Evolutionary conservation across 176 grass and related monocot genomes (phyloP), one percentile per base, ranked within the genome.

Genomic region (Secale cereale): DNA sequence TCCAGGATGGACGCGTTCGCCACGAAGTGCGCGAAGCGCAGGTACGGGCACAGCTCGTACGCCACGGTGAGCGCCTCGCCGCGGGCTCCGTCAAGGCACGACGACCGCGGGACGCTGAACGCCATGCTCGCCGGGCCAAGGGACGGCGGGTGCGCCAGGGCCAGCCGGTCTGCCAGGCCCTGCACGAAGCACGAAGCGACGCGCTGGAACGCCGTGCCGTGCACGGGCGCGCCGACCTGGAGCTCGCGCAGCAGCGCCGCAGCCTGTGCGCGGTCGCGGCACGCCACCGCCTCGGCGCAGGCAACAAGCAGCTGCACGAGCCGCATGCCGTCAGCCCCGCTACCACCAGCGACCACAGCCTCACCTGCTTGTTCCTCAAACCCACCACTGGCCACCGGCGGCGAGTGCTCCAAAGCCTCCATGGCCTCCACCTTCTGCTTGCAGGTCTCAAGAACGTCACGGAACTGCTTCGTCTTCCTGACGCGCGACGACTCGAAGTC

Each of bases 21-120:
- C 67, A 91, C 89, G 89, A 89, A 94, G 84, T 94, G 92, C 36
- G 89, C 89, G 70, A 94, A 94, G n/a, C 82, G 87, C 40, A 94
- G 84, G 87, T 91, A 94, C 36, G 89, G 92, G 85, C 92, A 94
- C 29, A 91, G 86, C 73, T 94, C 92, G 85, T 94, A 94, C 31
- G 92, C 92, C 48, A 91, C 85, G 31, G 78, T 78, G 1, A 94
- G 84, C 27, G 87, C 92, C 87, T 94, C 92, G 30, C 67, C 84
- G 59, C 85, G 83, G 14, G 77, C 48, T 74, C 86, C 72, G 57
- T 81, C 64, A 72, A 52, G 65, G 10, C 28, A 80, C 4, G 74
- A 68, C 59, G 85, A 83, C 29, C 59, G 67, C 45, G 85, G 85
- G 75, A 90, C 64, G 85, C 84, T 80, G 85, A 87, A 80, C 22